Conservation (phyloP, 176 grass and related monocot species). For the Bolboschoenus planiculmis region DNA sequence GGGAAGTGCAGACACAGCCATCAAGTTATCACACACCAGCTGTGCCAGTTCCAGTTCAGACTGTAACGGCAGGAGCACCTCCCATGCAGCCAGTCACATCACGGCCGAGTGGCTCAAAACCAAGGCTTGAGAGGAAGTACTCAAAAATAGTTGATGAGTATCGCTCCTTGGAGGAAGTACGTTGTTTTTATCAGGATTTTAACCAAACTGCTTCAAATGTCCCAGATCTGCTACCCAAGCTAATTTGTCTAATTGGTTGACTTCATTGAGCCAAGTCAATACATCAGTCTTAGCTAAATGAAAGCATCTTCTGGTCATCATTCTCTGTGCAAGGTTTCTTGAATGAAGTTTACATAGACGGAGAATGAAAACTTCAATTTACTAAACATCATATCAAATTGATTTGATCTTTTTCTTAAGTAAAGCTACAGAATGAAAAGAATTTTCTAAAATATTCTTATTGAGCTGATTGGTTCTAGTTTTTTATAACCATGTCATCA, state of each 20-base stretch:
- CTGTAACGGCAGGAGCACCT: slow-evolving; percentile 17
- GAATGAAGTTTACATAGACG: too few species aligned
- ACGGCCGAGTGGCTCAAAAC: slow-evolving; percentile 27
- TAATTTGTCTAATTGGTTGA: background rate
- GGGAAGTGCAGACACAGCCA: slow-evolving; percentile 5
- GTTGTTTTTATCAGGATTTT: slow-evolving; percentile 2
- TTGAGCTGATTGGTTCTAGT: background rate
- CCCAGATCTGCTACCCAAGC: background rate
- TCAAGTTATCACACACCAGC: slow-evolving; percentile 17
- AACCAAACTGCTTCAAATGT: slow-evolving; percentile 2
- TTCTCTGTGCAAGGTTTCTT: too few species aligned
- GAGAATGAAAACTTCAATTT: too few species aligned
- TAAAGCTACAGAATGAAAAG: background rate
- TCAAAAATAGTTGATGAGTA: slow-evolving; percentile 73
- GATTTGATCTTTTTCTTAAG: background rate
- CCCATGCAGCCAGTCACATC: slow-evolving; percentile 17
- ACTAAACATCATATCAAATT: background rate
- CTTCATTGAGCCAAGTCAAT: background rate
- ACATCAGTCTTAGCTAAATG: background rate
- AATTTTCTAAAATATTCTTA: background rate
- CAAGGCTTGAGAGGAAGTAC: slow-evolving; percentile 66
- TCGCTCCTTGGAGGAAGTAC: slow-evolving; percentile 70
- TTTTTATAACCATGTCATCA: background rate
- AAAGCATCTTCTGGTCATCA: background rate
- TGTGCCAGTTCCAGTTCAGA: background rate